Evolutionary conservation across 2,329 filamentous ascomycete species (phyloP).

Genomic region (Aspergillus pseudoglaucus): DNA sequence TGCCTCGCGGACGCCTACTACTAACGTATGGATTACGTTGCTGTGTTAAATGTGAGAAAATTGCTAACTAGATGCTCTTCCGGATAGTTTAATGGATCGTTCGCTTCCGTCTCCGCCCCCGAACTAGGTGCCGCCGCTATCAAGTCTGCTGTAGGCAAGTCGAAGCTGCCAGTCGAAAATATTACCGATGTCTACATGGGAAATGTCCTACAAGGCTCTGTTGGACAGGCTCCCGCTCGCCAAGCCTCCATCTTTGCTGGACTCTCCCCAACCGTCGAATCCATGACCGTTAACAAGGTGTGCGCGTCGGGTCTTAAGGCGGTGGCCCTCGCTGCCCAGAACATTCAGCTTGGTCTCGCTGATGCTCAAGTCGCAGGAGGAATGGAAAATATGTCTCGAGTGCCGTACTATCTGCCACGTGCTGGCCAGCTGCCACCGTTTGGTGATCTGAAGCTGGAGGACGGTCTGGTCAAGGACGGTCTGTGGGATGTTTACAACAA

Average conservation of each 20-base stretch:
- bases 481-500: conserved; percentile 95
- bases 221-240: conserved; percentile 85
- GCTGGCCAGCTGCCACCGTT: conserved; percentile 78
- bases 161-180: conserved; percentile 69
- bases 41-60: neutral
- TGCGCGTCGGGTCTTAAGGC: conserved; percentile 94
- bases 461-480: conserved; percentile 90
- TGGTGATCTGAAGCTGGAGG: conserved; percentile 79
- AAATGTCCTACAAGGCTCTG: conserved; percentile 76
- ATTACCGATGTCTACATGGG: conserved; percentile 97
- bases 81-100: conserved; percentile 86
- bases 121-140: conserved; percentile 85
- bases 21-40: conserved; percentile 55
- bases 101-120: conserved; percentile 75
- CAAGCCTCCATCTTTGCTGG: conserved; percentile 88
- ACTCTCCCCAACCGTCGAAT: conserved; percentile 72
- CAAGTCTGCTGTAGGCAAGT: conserved; percentile 82
- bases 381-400: conserved; percentile 96
- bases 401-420: conserved; percentile 83
- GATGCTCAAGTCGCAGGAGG: conserved; percentile 88
- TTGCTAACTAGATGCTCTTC: conserved; percentile 4
- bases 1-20: conserved; percentile 81
- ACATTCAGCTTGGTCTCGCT: conserved; percentile 84
- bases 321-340: conserved; percentile 81
- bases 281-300: conserved; percentile 94